A percentile compares a stretch with the other conserved stretches of the same genome.
phyloP scores from a whole-genome alignment of 1,139 yeast genomes.

The Candida mesenterica region DNA sequence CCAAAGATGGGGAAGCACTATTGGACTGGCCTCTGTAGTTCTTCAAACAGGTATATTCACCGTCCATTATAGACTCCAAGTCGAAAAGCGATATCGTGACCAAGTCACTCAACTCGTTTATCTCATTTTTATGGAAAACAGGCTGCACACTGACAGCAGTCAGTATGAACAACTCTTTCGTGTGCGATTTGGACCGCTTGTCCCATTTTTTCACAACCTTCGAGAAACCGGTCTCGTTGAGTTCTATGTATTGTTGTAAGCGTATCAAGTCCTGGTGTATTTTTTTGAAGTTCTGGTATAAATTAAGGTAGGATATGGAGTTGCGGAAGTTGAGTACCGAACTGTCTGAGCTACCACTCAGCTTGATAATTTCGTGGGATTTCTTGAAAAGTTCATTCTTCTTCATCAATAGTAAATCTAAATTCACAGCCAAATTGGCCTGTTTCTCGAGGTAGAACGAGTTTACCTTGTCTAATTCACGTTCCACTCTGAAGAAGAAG shows the following conservation, averaged over 20 bases:
- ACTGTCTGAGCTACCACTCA: conserved; percentile 7
- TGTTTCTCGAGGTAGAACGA: conserved; percentile 87
- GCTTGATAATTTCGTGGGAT: conserved; percentile 26
- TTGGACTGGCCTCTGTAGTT: conserved; percentile 4
- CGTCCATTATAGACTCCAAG: conserved; percentile 81
- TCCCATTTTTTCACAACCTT: conserved; percentile 98
- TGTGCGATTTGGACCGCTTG: conserved; percentile 89
- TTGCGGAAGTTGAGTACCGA: conserved; percentile 34
- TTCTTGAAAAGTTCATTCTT: conserved; percentile 56
- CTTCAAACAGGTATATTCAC: conserved; percentile 51
- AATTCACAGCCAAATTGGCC: conserved; percentile 73
- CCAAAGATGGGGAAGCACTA: conserved; percentile 6
- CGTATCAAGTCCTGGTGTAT: conserved; percentile 85
- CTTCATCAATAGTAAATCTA: conserved; percentile 74
- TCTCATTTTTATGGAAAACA: conserved; percentile 86
- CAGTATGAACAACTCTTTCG: conserved; percentile 85
- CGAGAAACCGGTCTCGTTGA: conserved; percentile 92
- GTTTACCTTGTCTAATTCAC: conserved; percentile 94
- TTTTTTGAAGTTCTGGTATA: conserved; percentile 86
- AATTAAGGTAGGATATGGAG: conserved; percentile 44
- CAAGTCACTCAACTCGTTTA: conserved; percentile 79
- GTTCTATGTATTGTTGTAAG: conserved; percentile 87
- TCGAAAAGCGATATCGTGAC: conserved; percentile 78
- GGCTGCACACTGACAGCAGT: conserved; percentile 97
- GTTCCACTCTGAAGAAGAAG: conserved; percentile 86